Conservation (phyloP, 306 rosid genomes). For the Styphnolobium japonicum region DNA sequence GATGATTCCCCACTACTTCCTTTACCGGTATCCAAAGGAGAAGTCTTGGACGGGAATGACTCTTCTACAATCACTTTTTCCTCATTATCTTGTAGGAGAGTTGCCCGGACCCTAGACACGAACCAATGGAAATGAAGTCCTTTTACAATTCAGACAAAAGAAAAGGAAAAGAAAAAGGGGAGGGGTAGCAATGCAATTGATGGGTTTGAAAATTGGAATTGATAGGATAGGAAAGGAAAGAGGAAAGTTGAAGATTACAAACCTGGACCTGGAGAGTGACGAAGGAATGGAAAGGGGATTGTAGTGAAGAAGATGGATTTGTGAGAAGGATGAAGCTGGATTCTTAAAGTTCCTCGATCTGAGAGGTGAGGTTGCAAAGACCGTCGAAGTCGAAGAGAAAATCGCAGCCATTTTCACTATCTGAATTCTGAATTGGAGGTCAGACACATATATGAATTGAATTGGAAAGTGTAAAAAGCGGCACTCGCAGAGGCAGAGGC, state of each 20-base stretch:
- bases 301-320: not conserved
- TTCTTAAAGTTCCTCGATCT: conserved; percentile 9
- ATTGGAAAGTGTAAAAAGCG: not conserved
- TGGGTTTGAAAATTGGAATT: not conserved
- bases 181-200: too few relatives aligned
- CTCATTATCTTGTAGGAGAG: conserved; percentile 64
- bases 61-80: conserved; percentile 58
- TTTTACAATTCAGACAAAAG: not conserved
- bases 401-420: conserved; percentile 34
- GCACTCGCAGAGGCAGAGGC: not conserved
- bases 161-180: not conserved
- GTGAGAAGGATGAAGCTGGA: conserved; percentile 16
- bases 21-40: conserved; percentile 33
- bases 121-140: not conserved
- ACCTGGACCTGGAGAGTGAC: conserved; percentile 43
- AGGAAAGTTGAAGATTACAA: not conserved
- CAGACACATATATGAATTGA: not conserved
- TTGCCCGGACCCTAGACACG: conserved; percentile 54
- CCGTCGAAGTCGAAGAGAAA: conserved; percentile 33
- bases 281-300: conserved; percentile 29
- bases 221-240: not conserved
- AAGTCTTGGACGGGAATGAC: conserved; percentile 51
- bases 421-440: not conserved
- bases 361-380: conserved; percentile 32
- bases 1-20: conserved; percentile 11